Evolutionary conservation across 2,329 filamentous ascomycete genomes (phyloP), one percentile per base, ranked within the genome.

Genomic region (Corynespora cassiicola): DNA sequence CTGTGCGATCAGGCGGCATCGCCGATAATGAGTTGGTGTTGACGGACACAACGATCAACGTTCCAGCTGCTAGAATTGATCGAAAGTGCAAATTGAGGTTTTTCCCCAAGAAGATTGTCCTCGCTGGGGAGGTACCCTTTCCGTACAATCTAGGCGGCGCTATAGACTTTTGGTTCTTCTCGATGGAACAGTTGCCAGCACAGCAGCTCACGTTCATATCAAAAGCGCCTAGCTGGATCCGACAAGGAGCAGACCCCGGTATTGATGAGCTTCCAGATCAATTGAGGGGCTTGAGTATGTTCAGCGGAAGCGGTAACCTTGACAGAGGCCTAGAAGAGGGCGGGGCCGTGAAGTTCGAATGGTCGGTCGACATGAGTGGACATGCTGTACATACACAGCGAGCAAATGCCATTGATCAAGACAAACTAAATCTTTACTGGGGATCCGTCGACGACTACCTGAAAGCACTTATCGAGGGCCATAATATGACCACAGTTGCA

Each of bases 271-370:
- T 61, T 2, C 42, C 27, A 20, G n/a, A n/a, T n/a, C 40, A 35
- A 12, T 26, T 59, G 7, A 72, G 70, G 5, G 86, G 84, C 0
- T 67, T 92, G 3, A 87, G 90, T 47, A 70, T 94, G 0, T 95
- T 89, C 55, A 89, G 85, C 50, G 89, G 89, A 1, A 85, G 86
- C 12, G 88, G 89, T 0, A 90, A 85, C 35, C 82, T 94, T 34
- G 88, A 88, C 5, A 77, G 86, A 19, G 88, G 88, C 0, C 71
- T 95, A 0, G 87, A 90, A 62, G 87, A 90, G 36, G 81, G 81
- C 1, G 82, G 83, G 1, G 82, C 75, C 0, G 75, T 90, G 0
- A 61, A 82, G 17, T 86, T 87, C 62, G 71, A 75, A 3, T 86
- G 81, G 73, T 82, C 81, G 0, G 84, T 91, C 17, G 89, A 95